Conservation (phyloP, 2,329 filamentous ascomycete species). For the Phaeoacremonium minimum region DNA sequence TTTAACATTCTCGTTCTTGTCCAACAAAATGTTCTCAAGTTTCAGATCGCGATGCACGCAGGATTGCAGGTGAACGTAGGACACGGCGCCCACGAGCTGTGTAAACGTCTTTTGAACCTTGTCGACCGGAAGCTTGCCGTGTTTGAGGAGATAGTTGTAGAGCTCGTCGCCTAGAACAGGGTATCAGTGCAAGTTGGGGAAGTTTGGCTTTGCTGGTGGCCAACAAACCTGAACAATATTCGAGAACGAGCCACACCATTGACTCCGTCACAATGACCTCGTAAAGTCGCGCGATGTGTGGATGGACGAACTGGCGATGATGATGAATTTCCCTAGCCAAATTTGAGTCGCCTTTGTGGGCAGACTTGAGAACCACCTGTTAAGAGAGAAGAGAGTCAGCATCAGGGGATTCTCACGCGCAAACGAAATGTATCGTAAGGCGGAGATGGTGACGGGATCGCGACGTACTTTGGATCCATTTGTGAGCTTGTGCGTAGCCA, state of each 20-base stretch:
- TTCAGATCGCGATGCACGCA: slow-evolving; percentile 97
- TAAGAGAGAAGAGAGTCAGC: slow-evolving; percentile 2
- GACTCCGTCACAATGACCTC: slow-evolving; percentile 97
- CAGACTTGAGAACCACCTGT: slow-evolving; percentile 96
- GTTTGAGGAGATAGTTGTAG: slow-evolving; percentile 88
- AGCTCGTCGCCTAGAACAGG: slow-evolving; percentile 74
- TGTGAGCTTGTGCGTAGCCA: slow-evolving; percentile 93
- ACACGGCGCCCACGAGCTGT: slow-evolving; percentile 89
- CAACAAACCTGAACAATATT: slow-evolving; percentile 82
- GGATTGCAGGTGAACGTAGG: slow-evolving; percentile 90
- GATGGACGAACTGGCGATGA: slow-evolving; percentile 95
- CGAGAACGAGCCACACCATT: slow-evolving; percentile 92
- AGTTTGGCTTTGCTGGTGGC: slow-evolving; percentile 7
- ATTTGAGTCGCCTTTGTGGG: slow-evolving; percentile 92
- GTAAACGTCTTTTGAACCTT: slow-evolving; percentile 96
- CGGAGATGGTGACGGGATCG: too few relatives aligned
- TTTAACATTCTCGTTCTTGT: slow-evolving; percentile 97
- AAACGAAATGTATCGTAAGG: too few relatives aligned
- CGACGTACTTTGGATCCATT: slow-evolving; percentile 86
- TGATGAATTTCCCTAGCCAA: slow-evolving; percentile 97
- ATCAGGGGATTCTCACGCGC: too few relatives aligned
- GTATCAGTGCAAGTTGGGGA: slow-evolving; percentile 17
- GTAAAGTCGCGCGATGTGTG: slow-evolving; percentile 93
- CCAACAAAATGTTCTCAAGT: slow-evolving; percentile 91
- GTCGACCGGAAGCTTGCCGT: slow-evolving; percentile 76